A percentile compares a stretch with the other conserved stretches of the same genome.
Conservation (phyloP, 179 eudicot species). For the Corrigiola litoralis region DNA sequence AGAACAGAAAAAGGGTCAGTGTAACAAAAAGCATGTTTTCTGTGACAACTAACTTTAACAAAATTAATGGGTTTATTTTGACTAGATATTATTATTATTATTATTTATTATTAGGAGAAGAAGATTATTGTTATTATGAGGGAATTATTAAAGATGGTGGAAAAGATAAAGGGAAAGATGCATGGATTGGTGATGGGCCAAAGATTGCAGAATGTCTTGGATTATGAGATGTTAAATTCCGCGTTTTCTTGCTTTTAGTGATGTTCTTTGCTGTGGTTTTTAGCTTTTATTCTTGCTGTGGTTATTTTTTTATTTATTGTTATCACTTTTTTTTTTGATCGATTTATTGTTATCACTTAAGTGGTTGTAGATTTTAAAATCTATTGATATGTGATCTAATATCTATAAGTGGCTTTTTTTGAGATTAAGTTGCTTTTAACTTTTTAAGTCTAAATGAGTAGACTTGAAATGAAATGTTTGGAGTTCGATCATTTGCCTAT, state of each 20-base stretch:
- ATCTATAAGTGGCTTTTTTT: too few relatives aligned
- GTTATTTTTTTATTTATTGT: neutral
- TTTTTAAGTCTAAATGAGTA: too few relatives aligned
- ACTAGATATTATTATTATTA: too few relatives aligned
- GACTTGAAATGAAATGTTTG: too few relatives aligned
- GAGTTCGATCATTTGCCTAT: too few relatives aligned
- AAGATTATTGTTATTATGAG: neutral
- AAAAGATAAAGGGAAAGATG: neutral
- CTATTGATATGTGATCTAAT: too few relatives aligned
- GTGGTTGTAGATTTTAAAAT: too few relatives aligned
- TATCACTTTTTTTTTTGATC: too few relatives aligned
- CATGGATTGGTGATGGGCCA: neutral
- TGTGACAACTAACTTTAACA: neutral
- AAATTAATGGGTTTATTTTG: neutral
- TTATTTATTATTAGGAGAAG: too few relatives aligned
- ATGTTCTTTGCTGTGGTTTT: neutral
- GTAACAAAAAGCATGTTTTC: conserved; percentile 12
- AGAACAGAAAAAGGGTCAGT: conserved; percentile 17
- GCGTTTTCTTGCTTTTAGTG: neutral
- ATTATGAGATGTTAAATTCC: conserved; percentile 8
- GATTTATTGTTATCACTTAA: too few relatives aligned
- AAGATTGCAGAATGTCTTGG: conserved; percentile 8
- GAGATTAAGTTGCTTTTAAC: too few relatives aligned
- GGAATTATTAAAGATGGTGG: neutral
- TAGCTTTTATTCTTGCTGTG: neutral